Percentiles rank a stretch among this genome's conserved stretches.
Evolutionary conservation across 108 stramenopile species (phyloP).

Genomic region (Licmophora abbreviata): DNA sequence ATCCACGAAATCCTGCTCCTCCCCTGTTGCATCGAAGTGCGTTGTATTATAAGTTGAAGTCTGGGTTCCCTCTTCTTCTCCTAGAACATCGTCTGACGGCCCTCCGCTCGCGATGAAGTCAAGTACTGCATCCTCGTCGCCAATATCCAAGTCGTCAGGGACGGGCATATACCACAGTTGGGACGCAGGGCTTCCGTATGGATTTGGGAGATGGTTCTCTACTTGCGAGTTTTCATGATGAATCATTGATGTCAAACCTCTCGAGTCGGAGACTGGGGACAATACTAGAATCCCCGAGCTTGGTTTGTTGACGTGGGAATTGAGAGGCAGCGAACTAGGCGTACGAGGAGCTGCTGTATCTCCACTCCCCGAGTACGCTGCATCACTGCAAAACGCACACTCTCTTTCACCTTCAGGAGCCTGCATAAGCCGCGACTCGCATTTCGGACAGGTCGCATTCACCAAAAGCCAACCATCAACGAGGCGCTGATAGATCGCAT

Average conservation of each 20-base stretch:
- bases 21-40: no score
- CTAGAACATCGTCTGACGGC: no score
- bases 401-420: not conserved
- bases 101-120: no score
- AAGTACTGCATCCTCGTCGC: not conserved
- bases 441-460: not conserved
- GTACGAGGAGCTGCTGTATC: not conserved
- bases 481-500: not conserved
- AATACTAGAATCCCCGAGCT: not conserved
- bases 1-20: no score
- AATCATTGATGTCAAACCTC: no score
- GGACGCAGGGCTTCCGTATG: no score
- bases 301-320: not conserved
- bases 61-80: no score
- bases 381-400: not conserved
- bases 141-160: slow-evolving; percentile 1
- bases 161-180: not conserved
- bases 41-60: no score
- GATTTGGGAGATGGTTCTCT: not conserved
- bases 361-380: no score
- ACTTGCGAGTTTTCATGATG: no score
- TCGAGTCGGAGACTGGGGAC: no score
- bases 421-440: not conserved
- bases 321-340: not conserved
- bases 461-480: not conserved